Base-by-base conservation (phyloP, 352 stramenopile species). In the Aphanomyces cochlioides region DNA sequence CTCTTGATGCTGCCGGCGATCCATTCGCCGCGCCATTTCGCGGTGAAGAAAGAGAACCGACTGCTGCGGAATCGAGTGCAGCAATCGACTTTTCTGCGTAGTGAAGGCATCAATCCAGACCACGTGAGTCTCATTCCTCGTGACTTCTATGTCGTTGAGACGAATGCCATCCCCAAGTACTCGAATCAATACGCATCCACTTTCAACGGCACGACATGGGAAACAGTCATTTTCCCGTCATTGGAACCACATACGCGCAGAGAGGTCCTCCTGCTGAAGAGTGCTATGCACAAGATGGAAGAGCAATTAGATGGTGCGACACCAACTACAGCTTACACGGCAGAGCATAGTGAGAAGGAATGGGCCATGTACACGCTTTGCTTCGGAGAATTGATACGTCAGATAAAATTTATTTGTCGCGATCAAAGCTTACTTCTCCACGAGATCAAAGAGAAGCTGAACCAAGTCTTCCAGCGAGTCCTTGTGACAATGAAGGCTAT, bases 91-190 rank as follows among this genome's bases (percentile, higher is more conserved):
- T n/a, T 40, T 6, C 12, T 48, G 12, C 8, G 15, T 5, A 15
- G 17, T 15, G 59, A 67, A 19, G 59, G 21, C 15, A 19, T 28
- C 13, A 5, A 66, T 10, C 2, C 58, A 19, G 72, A 79, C 38
- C 38, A 66, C 10, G 10, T 73, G 10, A 80, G 66, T 12, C 71
- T 60, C 12, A 85, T 93, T 54, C 85, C 85, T 2, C 81, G 83
- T 59, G 83, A 93, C 67, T 93, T 90, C 58, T 91, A 90, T 47
- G 76, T 93, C 37, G 36, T 93, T 39, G 85, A 93, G 73, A 89
- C 80, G 13, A 83, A 89, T 64, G 78, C 74, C 19, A 74, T 93
- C n/a, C 60, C 88, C 5, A 69, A 84, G 1, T 64, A 77, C 45
- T 74, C 75, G 19, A 69, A 66, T 34, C 79, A 90, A 64, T 92